Evolutionary conservation across 139 green algal species (phyloP), one percentile per base, ranked within the genome.

Genomic region (Tetraselmis chui): DNA sequence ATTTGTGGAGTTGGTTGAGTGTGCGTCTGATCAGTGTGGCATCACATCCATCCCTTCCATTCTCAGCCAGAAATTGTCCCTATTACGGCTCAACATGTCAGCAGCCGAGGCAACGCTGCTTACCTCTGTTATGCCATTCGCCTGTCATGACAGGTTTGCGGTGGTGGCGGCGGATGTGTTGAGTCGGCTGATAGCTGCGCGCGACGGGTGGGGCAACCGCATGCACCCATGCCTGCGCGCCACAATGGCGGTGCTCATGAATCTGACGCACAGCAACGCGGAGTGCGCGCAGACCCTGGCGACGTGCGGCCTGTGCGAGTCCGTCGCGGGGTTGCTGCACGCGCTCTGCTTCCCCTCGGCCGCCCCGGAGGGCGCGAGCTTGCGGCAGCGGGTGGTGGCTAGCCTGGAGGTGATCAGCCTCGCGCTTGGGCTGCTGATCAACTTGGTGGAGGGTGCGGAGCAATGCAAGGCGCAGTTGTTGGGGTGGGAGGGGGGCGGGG

Each of bases 351-450:
- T 5, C 11, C 45, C 45, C 11, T 5, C 11, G 11, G 45, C 5
- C 45, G 11, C 11, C 45, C 11, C 11, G 11, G 18, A 18, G 11
- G 45, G 45, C 45, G 45, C 45, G 45, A n/a, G n/a, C n/a, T 5
- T 67, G 18, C 45, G 45, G 45, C 45, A 67, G 45, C 77, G 76
- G 28, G 76, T 93, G 32, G 32, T 93, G 82, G 31, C 82, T 25
- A 79, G 81, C 26, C 31, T 89, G 24, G 85, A 92, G 59, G 28
- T 89, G 0, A 24, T 91, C 23, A 91, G 79, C 59, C 83, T 90
- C 27, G 79, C 78, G 0, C 78, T 96, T n/a, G 92, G 90, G 0
- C 81, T 94, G 81, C 86, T 95, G 2, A 95, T 94, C 82, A 96
- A 96, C 82, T 75, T 95, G 29, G 89, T 79, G 25, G 86, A 92